Evolutionary conservation across 495 filamentous ascomycete genomes (phyloP), one percentile per base, ranked within the genome.

Genomic region (Penicillium paxilli): DNA sequence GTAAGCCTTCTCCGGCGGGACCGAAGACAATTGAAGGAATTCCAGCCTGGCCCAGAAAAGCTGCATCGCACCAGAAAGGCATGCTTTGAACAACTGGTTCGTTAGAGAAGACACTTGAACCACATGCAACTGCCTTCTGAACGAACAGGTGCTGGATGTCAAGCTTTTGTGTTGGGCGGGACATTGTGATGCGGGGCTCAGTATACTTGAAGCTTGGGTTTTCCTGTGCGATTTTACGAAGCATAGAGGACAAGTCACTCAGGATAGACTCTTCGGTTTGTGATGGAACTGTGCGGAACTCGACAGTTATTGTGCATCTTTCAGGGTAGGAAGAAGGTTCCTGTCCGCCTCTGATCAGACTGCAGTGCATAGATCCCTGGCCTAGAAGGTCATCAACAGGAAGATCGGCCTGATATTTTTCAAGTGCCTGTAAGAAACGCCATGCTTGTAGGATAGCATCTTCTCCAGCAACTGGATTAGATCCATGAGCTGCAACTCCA

Each of bases 401-500:
- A 5, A 80, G 55, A 5, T 54, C 45, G 4, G 51, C 30, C 35
- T 70, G 68, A 42, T 76, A 72, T 14, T 69, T 30, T 30, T 76
- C 72, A 12, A 80, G 57, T 28, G 70, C 69, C 3, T 58, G 63
- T 3, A 80, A 53, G 21, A 80, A 76, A 51, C 65, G 66, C n/a
- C 74, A 76, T 12, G 76, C 64, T 8, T 70, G 62, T 3, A 71
- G 52, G 35, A 80, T 80, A 2, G 76, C 71, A 52, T 80, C 77
- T 17, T 68, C 49, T 8, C 76, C 77, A 1, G 63, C 46, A 7
- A 62, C 52, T 19, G 72, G 69, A 10, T 73, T 55, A 0, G 77
- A 80, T 5, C 77, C 77, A 42, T 80, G 77, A 2, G 75, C 72
- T 26, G 77, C 76, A 16, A 72, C 60, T 28, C 77, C 77, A 8